Base-by-base conservation (phyloP, 306 rosid species). In the Dalbergia cultrata region DNA sequence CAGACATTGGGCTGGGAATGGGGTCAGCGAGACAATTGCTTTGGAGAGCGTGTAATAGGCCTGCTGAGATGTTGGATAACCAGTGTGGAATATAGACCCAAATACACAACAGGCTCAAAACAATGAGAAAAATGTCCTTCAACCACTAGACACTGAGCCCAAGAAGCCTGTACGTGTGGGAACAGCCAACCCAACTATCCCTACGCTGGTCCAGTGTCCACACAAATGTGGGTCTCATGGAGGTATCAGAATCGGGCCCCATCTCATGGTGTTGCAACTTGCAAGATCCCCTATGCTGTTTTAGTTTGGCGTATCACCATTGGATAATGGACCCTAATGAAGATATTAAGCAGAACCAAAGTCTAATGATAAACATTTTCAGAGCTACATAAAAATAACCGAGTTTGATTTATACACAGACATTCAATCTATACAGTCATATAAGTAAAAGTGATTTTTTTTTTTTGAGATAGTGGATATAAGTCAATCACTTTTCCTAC, bases 1-100 rank as follows among this genome's bases (percentile, higher is more conserved):
- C 6, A 22, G 14, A 65, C 19, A 52, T 78, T 78, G 69, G 82
- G 45, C 68, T 59, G n/a, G 3, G 1, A 35, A 18, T 67, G 68
- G 68, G 75, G 68, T 58, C 53, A 8, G 14, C 10, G 33, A 4
- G 33, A 67, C 54, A 22, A 26, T 54, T 56, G 35, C 3, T 44
- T 18, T 9, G 76, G 31, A 54, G 12, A 7, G 7, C 8, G n/a
- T 16, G 60, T n/a, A 6, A 16, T 17, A 54, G 11, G 60, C 22
- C 60, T 54, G 60, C 7, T 54, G 9, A 21, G 9, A 10, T 4
- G 60, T 54, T 54, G 11, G 9, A 1, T 6, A 54, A 54, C 12
- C 22, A 7, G 57, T 52, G 3, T 54, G 60, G 60, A n/a, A 54
- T 8, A 54, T 54, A 21, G 22, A n/a, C 60, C 60, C 60, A 54